phyloP scores from a whole-genome alignment of 805 yeast genomes.

The Kodamaea kaohsiungensis region DNA sequence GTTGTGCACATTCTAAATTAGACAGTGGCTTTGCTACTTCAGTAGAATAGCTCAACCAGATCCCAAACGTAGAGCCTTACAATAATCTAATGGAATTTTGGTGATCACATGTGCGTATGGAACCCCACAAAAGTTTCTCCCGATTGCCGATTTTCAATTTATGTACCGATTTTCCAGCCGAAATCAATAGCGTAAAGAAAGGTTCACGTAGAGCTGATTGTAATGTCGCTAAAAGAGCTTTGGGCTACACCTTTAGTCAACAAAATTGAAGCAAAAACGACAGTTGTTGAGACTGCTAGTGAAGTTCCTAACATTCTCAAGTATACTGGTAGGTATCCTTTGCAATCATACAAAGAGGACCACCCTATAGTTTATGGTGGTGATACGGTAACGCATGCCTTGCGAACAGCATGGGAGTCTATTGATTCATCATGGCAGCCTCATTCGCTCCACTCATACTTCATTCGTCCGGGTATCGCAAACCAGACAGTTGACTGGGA shows the following conservation, averaged over 20 bases:
- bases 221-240: slow-evolving; percentile 7
- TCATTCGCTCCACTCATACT: slow-evolving; percentile 28
- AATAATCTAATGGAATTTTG: too few relatives aligned
- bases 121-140: background rate
- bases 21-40: too few relatives aligned
- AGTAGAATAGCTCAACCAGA: too few relatives aligned
- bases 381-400: slow-evolving; percentile 25
- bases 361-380: slow-evolving; percentile 31
- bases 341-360: slow-evolving; percentile 20
- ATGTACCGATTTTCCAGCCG: background rate
- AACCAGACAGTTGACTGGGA: slow-evolving; percentile 25
- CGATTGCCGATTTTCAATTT: background rate
- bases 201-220: background rate
- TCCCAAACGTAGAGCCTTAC: too few relatives aligned
- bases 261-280: slow-evolving; percentile 13
- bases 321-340: slow-evolving; percentile 23
- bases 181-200: background rate
- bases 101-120: too few relatives aligned
- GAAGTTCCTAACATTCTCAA: slow-evolving; percentile 13
- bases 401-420: slow-evolving; percentile 30
- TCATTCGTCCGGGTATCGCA: slow-evolving; percentile 26
- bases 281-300: slow-evolving; percentile 5
- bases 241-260: slow-evolving; percentile 3
- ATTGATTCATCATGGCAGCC: slow-evolving; percentile 23
- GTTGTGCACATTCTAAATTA: too few relatives aligned